Conservation (phyloP, 495 filamentous ascomycete species). For the Talaromyces adpressus region DNA sequence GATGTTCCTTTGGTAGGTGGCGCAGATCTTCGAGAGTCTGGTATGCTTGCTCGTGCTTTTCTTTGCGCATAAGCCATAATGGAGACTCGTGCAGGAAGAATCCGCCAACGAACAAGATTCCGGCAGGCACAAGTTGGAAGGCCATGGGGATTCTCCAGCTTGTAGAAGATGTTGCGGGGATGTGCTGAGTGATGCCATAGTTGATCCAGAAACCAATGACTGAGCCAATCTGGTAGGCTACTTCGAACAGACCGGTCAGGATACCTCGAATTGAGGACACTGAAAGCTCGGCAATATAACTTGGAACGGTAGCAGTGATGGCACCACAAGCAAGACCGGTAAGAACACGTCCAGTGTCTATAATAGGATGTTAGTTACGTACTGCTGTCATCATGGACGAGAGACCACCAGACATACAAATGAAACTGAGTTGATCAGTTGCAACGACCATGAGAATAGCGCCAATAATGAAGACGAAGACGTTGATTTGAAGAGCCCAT, state of each 20-base stretch:
- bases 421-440: constrained; percentile 37
- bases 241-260: constrained; percentile 59
- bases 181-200: constrained; percentile 14
- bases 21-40: constrained; percentile 47
- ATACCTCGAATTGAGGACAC: constrained; percentile 64
- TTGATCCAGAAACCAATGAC: constrained; percentile 59
- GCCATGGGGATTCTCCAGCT: constrained; percentile 40
- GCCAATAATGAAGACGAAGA: constrained; percentile 45
- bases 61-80: constrained; percentile 49
- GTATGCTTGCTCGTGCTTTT: constrained; percentile 35
- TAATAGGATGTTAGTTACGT: constrained; percentile 21
- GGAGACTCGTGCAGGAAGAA: constrained; percentile 37
- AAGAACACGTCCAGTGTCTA: constrained; percentile 56
- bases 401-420: background rate
- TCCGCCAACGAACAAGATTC: constrained; percentile 28
- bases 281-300: constrained; percentile 66
- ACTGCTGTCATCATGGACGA: background rate
- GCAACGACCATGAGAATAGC: constrained; percentile 49
- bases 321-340: constrained; percentile 63
- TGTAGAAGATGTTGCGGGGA: background rate
- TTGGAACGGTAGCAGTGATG: constrained; percentile 56
- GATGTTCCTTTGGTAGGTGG: constrained; percentile 41
- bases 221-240: constrained; percentile 56
- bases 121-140: constrained; percentile 38
- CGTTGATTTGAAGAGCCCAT: constrained; percentile 37